Percentiles rank a stretch among this genome's conserved stretches.
phyloP scores from a whole-genome alignment of 2,329 filamentous ascomycete genomes.

The Aspergillus ochraceoroseus region DNA sequence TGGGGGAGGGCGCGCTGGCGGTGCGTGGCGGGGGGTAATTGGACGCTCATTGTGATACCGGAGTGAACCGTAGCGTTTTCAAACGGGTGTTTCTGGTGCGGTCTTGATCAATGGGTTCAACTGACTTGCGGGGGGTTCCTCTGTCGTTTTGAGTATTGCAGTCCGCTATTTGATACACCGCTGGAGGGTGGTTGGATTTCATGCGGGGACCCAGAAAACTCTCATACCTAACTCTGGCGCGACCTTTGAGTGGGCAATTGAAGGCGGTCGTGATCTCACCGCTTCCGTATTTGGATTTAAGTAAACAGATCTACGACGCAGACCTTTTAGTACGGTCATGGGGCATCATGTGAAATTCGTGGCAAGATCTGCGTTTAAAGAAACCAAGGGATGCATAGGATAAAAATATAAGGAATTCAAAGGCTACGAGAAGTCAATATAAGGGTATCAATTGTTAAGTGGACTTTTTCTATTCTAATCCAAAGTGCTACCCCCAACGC shows the following conservation, averaged over 20 bases:
- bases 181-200: conserved; percentile 17
- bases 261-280: conserved; percentile 22
- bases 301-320: conserved; percentile 1
- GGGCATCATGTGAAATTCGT: too few species aligned
- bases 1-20: conserved; percentile 42
- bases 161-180: background rate
- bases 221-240: background rate
- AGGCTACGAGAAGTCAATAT: background rate
- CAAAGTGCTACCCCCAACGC: conserved; percentile 14
- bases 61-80: too few species aligned
- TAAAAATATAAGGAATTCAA: too few species aligned
- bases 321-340: background rate
- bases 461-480: conserved; percentile 21
- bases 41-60: conserved; percentile 29
- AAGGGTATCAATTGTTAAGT: conserved; percentile 16
- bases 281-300: conserved; percentile 7
- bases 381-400: too few species aligned
- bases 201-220: conserved; percentile 15
- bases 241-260: conserved; percentile 18
- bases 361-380: too few species aligned
- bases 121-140: too few species aligned
- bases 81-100: too few species aligned
- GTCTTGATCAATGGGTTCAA: too few species aligned
- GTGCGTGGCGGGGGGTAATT: conserved; percentile 36
- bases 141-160: background rate